Conservation (phyloP, 1,139 yeast genomes). For the Eremothecium cymbalariae region DNA sequence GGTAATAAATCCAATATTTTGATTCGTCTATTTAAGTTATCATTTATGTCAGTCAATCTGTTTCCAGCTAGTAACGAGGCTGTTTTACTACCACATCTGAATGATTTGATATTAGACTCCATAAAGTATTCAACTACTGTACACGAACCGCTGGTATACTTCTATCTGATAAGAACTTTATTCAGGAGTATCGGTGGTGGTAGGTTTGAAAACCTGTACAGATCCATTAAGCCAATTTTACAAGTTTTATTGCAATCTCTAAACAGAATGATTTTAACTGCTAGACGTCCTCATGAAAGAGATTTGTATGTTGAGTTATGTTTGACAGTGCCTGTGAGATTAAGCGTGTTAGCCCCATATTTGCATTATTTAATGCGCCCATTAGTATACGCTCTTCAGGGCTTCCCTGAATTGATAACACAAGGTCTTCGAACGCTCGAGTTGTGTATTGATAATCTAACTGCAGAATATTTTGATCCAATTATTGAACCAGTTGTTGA, state of each 20-base stretch:
- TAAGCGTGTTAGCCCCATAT: conserved; percentile 90
- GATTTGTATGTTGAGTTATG: conserved; percentile 93
- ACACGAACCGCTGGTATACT: conserved; percentile 84
- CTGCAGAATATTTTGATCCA: conserved; percentile 95
- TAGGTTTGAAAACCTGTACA: conserved; percentile 81
- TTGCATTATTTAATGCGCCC: conserved; percentile 83
- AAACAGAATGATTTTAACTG: conserved; percentile 72
- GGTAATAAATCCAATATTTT: conserved; percentile 71
- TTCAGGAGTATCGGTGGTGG: conserved; percentile 97
- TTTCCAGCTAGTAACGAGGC: conserved; percentile 84
- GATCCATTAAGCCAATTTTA: conserved; percentile 83
- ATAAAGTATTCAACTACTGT: conserved; percentile 78
- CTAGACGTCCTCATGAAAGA: conserved; percentile 82
- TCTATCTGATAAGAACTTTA: conserved; percentile 76
- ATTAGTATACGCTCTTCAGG: conserved; percentile 80
- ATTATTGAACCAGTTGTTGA: conserved; percentile 92
- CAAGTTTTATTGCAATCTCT: conserved; percentile 81
- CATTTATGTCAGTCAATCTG: conserved; percentile 91
- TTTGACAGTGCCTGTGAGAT: conserved; percentile 87
- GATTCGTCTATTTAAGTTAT: conserved; percentile 77
- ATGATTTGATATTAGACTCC: conserved; percentile 72
- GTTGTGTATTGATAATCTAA: conserved; percentile 90
- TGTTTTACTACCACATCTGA: conserved; percentile 80
- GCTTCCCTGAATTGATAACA: conserved; percentile 82
- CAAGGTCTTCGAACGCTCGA: conserved; percentile 93